Evolutionary conservation across 2,329 filamentous ascomycete genomes (phyloP).

Genomic region (Fusarium hostae): DNA sequence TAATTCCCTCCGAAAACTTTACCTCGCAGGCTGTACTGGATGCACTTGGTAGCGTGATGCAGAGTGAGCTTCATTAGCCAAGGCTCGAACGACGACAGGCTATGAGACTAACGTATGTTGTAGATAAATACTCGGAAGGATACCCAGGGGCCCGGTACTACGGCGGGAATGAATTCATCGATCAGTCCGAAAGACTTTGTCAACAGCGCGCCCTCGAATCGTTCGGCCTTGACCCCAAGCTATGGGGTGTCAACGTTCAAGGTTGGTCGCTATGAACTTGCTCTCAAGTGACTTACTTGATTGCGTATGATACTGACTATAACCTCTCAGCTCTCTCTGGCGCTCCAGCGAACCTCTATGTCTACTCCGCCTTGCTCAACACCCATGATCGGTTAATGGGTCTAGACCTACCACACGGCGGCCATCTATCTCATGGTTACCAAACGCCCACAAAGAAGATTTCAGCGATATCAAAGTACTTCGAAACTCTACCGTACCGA

Average conservation of each 20-base stretch:
- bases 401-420: conserved; percentile 94
- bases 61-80: conserved; percentile 68
- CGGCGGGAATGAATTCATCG: conserved; percentile 96
- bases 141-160: conserved; percentile 98
- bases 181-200: conserved; percentile 87
- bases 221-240: conserved; percentile 82
- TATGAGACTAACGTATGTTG: background rate
- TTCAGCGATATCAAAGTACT: conserved; percentile 98
- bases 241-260: conserved; percentile 98
- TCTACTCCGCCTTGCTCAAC: conserved; percentile 92
- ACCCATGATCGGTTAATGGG: conserved; percentile 97
- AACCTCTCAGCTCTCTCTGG: conserved; percentile 76
- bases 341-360: conserved; percentile 82
- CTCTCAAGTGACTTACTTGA: background rate
- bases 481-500: conserved; percentile 96
- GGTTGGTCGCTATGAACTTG: conserved; percentile 60
- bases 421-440: conserved; percentile 96
- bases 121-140: conserved; percentile 98
- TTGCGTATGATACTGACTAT: conserved; percentile 16
- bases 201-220: conserved; percentile 90
- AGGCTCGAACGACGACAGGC: background rate
- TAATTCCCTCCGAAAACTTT: conserved; percentile 96
- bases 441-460: conserved; percentile 95
- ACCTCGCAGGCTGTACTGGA: conserved; percentile 93
- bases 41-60: conserved; percentile 93